These are phyloP conservation scores for Flaveria bidentis DNA, from an alignment of 129 eudicot genomes.

Conservation along the genomic window DNA sequence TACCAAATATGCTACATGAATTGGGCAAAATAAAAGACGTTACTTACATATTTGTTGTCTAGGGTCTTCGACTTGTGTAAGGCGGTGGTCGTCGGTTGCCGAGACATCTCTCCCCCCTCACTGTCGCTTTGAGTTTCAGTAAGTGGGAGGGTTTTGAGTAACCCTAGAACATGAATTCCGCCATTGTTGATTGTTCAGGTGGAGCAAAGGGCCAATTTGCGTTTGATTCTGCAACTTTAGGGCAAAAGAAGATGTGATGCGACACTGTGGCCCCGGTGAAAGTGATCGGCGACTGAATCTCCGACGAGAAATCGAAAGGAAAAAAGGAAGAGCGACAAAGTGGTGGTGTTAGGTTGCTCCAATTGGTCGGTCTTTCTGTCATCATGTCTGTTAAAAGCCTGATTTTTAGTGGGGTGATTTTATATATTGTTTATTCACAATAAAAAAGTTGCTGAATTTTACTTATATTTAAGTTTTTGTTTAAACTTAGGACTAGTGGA, in stretches of 20 bases:
- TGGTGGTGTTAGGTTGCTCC: slow-evolving; percentile 26
- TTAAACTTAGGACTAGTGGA: no score
- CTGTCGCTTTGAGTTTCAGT: slow-evolving; percentile 24
- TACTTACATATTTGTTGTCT: slow-evolving; percentile 86
- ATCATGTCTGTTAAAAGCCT: slow-evolving; percentile 21
- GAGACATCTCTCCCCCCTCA: slow-evolving; percentile 57
- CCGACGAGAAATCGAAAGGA: slow-evolving; percentile 14
- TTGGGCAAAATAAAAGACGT: slow-evolving; percentile 1
- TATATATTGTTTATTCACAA: no score
- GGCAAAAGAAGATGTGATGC: neutral
- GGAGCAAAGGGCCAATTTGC: slow-evolving; percentile 8
- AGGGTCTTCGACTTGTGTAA: slow-evolving; percentile 87
- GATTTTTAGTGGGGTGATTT: no score
- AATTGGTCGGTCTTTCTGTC: slow-evolving; percentile 40
- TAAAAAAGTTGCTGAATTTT: no score
- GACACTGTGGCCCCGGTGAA: slow-evolving; percentile 3
- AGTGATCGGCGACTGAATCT: slow-evolving; percentile 40
- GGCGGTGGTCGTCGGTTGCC: slow-evolving; percentile 68
- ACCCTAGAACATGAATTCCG: slow-evolving; percentile 38
- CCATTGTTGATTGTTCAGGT: slow-evolving; percentile 23
- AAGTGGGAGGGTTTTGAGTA: slow-evolving; percentile 35
- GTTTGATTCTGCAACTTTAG: slow-evolving; percentile 6
- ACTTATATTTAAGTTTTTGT: no score
- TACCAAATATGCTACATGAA: neutral
- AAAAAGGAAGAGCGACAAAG: slow-evolving; percentile 6